phyloP scores from a whole-genome alignment of 1,139 yeast species.

The Kurtzmaniella quercitrusa region DNA sequence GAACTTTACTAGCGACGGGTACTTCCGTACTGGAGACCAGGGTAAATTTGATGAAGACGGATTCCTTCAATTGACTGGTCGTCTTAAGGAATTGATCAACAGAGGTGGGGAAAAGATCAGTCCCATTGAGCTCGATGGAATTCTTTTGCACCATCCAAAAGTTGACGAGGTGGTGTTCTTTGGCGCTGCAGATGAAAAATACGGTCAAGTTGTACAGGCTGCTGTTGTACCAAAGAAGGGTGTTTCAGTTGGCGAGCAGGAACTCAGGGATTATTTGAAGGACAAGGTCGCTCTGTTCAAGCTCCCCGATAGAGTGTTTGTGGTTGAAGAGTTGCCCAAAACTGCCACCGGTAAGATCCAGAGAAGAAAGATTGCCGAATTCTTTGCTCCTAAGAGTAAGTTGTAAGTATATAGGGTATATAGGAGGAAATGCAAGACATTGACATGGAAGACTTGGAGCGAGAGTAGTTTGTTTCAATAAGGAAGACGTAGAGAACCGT shows the following conservation, averaged over 20 bases:
- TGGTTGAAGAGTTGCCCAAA: constrained; percentile 61
- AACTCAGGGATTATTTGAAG: constrained; percentile 39
- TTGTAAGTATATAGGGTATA: constrained; percentile 10
- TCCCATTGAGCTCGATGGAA: constrained; percentile 61
- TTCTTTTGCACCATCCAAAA: constrained; percentile 50
- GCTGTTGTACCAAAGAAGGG: constrained; percentile 53
- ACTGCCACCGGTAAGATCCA: constrained; percentile 72
- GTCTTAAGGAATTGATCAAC: constrained; percentile 63
- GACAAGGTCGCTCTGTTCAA: constrained; percentile 50
- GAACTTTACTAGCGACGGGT: constrained; percentile 50
- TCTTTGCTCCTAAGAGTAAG: constrained; percentile 31
- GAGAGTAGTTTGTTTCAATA: too few relatives aligned
- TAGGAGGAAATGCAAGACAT: neutral
- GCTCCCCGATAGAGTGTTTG: constrained; percentile 51
- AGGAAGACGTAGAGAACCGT: too few relatives aligned
- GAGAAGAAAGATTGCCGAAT: constrained; percentile 51
- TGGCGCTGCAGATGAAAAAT: constrained; percentile 58
- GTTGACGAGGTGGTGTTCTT: constrained; percentile 66
- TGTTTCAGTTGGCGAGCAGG: constrained; percentile 29
- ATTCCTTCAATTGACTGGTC: constrained; percentile 55
- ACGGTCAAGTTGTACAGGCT: constrained; percentile 65
- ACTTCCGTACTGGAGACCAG: constrained; percentile 72
- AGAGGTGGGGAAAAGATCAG: constrained; percentile 71
- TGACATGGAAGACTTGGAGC: neutral
- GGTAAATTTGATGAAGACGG: constrained; percentile 59